These are phyloP conservation scores for Erythrophleum ivorense DNA, from an alignment of 331 rosid genomes.

Conservation along the genomic window DNA sequence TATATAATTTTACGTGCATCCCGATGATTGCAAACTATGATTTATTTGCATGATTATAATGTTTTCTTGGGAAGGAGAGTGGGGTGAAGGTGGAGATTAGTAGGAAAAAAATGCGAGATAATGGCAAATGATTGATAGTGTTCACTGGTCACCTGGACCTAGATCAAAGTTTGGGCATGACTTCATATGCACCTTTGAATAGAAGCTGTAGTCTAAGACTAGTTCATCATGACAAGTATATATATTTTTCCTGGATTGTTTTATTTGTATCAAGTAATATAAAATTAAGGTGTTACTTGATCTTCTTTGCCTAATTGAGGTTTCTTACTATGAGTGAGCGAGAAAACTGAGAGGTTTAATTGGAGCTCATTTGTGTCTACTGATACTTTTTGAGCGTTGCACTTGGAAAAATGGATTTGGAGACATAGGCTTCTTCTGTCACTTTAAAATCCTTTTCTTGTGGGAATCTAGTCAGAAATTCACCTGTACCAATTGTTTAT, in stretches of 20 bases:
- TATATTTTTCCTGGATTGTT: conserved; percentile 21
- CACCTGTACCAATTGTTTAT: not conserved
- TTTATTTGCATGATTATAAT: not conserved
- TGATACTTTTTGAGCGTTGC: conserved; percentile 5
- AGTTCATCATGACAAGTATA: not conserved
- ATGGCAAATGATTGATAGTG: conserved; percentile 17
- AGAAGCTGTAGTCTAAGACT: conserved; percentile 1
- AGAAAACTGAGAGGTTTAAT: not conserved
- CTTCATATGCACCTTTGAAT: not conserved
- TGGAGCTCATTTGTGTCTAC: conserved; percentile 17
- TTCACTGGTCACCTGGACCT: not conserved
- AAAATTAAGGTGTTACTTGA: not conserved
- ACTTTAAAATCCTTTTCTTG: not conserved
- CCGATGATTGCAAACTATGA: not conserved
- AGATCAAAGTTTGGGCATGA: not conserved
- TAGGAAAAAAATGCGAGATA: not conserved
- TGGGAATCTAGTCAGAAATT: conserved; percentile 21
- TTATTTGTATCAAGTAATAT: not conserved
- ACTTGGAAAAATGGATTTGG: not conserved
- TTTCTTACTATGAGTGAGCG: not conserved
- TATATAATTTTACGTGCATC: conserved; percentile 10
- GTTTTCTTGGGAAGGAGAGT: not conserved
- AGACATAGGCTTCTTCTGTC: conserved; percentile 17
- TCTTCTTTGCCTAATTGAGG: not conserved
- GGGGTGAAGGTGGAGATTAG: not conserved